Conservation (phyloP, 106 monocot species). For the Platanthera zijinensis region DNA sequence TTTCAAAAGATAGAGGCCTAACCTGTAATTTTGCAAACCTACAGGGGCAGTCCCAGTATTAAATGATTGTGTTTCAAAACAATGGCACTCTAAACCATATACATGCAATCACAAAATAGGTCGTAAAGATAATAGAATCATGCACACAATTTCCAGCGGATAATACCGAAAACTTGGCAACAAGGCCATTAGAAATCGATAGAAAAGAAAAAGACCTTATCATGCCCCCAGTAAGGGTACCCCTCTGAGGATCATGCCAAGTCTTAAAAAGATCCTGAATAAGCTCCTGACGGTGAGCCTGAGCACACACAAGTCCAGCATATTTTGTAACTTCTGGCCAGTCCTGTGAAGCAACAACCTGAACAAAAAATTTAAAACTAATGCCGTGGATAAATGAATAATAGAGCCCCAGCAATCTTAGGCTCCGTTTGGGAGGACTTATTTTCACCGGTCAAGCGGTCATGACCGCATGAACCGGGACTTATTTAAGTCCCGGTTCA, state of each 20-base stretch:
- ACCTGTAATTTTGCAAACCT: too few relatives aligned
- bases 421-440: too few relatives aligned
- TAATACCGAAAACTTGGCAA: background rate
- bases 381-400: background rate
- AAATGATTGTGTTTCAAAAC: too few relatives aligned
- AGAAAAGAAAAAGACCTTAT: constrained; percentile 43
- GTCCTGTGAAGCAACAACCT: constrained; percentile 96
- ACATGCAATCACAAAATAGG: too few relatives aligned
- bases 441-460: too few relatives aligned
- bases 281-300: constrained; percentile 84
- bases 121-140: too few relatives aligned
- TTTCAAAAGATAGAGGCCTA: too few relatives aligned
- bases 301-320: constrained; percentile 80
- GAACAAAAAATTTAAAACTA: background rate
- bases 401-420: background rate
- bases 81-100: too few relatives aligned
- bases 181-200: background rate
- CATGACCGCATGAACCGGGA: too few relatives aligned
- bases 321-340: constrained; percentile 98
- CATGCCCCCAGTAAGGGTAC: constrained; percentile 78
- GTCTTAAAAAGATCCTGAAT: constrained; percentile 85
- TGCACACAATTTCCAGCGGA: too few relatives aligned
- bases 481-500: too few relatives aligned
- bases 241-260: constrained; percentile 78
- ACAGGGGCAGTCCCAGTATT: too few relatives aligned